Evolutionary conservation across 129 eudicot species (phyloP).

Genomic region (Silybum marianum): DNA sequence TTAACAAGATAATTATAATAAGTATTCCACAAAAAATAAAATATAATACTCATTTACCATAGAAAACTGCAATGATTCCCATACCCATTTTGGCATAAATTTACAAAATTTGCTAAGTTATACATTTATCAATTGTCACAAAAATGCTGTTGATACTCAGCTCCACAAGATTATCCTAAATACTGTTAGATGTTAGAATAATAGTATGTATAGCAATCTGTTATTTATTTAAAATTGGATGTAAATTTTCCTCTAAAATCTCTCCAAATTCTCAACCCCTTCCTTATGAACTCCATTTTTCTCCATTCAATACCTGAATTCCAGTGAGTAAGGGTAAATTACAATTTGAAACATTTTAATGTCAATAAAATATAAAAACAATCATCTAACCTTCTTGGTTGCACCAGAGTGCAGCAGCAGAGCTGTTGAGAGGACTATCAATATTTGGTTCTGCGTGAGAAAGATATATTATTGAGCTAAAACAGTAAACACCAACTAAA

Average conservation of each 20-base stretch:
- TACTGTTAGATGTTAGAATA: neutral
- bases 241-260: neutral
- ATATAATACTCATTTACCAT: slow-evolving; percentile 15
- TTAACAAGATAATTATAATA: neutral
- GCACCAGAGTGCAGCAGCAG: slow-evolving; percentile 87
- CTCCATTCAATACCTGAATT: neutral
- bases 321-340: neutral
- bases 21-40: neutral
- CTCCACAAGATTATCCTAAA: neutral
- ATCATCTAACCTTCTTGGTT: slow-evolving; percentile 64
- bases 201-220: neutral
- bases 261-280: neutral
- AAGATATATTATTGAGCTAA: slow-evolving; percentile 6
- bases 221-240: neutral
- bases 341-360: slow-evolving; percentile 2
- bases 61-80: neutral
- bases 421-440: slow-evolving; percentile 80
- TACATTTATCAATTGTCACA: neutral
- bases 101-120: neutral
- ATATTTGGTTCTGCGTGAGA: slow-evolving; percentile 72
- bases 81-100: neutral
- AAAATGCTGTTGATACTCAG: neutral
- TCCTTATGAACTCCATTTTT: neutral
- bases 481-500: slow-evolving; percentile 1
- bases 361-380: neutral